phyloP scores from a whole-genome alignment of 176 grass and related monocot species.

The Ampelocalamus luodianensis region DNA sequence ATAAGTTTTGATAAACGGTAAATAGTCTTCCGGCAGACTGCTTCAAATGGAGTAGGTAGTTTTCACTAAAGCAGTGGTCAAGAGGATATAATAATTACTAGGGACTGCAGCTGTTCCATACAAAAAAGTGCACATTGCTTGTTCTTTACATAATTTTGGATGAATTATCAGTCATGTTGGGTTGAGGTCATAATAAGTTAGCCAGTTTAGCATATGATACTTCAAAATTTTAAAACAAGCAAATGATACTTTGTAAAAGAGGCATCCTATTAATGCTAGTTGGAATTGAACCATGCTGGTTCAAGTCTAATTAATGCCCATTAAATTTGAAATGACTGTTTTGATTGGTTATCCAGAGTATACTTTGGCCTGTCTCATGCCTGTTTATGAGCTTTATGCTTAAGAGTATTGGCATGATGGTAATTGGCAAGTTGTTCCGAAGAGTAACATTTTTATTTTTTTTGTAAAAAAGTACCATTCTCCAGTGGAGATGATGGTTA shows the following conservation, averaged over 20 bases:
- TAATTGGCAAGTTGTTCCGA: not conserved
- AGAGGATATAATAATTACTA: not conserved
- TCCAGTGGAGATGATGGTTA: not conserved
- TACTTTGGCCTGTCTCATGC: not conserved
- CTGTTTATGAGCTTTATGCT: slow-evolving; percentile 14
- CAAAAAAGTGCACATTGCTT: not conserved
- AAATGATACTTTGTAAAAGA: too few species aligned
- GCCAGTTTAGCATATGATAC: too few species aligned
- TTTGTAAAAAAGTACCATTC: not conserved
- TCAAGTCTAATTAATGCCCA: not conserved
- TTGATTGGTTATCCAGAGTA: not conserved
- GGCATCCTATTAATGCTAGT: too few species aligned
- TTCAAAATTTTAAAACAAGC: too few species aligned
- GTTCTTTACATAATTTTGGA: not conserved
- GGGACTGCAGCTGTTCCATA: not conserved
- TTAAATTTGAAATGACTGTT: not conserved
- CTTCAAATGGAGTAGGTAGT: not conserved
- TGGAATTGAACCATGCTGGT: not conserved
- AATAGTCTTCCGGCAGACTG: not conserved
- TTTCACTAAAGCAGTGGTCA: not conserved
- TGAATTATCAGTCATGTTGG: not conserved
- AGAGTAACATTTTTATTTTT: not conserved
- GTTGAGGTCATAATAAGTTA: too few species aligned
- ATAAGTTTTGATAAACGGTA: not conserved
- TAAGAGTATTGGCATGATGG: not conserved